Evolutionary conservation across 441 rosid genomes (phyloP).

Genomic region (Jatropha podagrica): DNA sequence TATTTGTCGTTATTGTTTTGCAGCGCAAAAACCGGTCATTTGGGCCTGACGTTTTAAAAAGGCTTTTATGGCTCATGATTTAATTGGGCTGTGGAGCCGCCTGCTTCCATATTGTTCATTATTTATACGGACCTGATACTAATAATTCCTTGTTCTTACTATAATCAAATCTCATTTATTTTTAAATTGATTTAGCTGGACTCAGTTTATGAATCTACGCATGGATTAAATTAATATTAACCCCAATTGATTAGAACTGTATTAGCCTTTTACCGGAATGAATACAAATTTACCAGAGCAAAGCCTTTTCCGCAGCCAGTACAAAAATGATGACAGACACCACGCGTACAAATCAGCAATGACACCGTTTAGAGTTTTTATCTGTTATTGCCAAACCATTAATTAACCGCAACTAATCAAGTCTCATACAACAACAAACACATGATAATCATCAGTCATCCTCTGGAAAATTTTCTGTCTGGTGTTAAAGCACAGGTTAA

Average conservation of each 20-base stretch:
- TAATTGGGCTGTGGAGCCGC: constrained; percentile 19
- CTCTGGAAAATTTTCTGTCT: too few relatives aligned
- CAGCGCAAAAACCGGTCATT: background rate
- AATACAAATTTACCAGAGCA: background rate
- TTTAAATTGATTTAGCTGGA: too few relatives aligned
- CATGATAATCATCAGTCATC: too few relatives aligned
- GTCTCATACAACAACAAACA: background rate
- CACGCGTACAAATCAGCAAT: background rate
- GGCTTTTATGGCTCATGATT: background rate
- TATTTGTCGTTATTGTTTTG: background rate
- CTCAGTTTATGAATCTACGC: too few relatives aligned
- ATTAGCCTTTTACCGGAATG: too few relatives aligned
- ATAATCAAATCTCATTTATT: too few relatives aligned
- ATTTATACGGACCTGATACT: too few relatives aligned
- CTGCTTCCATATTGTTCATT: background rate
- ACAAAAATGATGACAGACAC: background rate
- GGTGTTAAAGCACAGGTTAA: too few relatives aligned
- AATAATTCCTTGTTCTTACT: too few relatives aligned
- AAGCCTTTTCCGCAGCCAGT: background rate
- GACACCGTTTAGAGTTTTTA: background rate
- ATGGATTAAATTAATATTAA: too few relatives aligned
- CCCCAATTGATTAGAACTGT: too few relatives aligned
- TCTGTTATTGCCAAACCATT: constrained; percentile 4
- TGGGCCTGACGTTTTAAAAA: constrained; percentile 12
- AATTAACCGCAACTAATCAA: background rate